phyloP scores from a whole-genome alignment of 164 flowering plant species.

The Magnolia changhungtana region DNA sequence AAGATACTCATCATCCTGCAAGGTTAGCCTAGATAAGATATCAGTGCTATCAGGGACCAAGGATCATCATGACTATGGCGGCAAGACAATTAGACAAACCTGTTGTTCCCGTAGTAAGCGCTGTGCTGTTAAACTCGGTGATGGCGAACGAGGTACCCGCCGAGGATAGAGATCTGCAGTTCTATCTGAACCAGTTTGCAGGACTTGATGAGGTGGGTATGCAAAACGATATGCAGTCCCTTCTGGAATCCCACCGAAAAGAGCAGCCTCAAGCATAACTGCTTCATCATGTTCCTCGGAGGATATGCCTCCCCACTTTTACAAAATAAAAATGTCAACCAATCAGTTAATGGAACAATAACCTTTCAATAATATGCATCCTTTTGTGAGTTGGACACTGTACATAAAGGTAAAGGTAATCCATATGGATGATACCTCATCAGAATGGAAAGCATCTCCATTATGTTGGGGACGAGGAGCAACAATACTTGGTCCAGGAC shows the following conservation, averaged over 20 bases:
- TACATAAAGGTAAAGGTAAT: not conserved
- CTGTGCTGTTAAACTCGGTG: constrained; percentile 83
- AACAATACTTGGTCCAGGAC: constrained; percentile 32
- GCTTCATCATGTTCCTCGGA: constrained; percentile 98
- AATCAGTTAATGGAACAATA: not conserved
- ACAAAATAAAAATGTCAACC: constrained; percentile 7
- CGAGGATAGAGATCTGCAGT: constrained; percentile 28
- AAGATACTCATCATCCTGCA: constrained; percentile 92
- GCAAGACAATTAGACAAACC: constrained; percentile 34
- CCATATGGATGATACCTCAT: constrained; percentile 42
- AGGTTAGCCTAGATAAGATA: not conserved
- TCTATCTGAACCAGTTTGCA: constrained; percentile 29
- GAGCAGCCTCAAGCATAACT: constrained; percentile 98
- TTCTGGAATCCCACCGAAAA: constrained; percentile 93
- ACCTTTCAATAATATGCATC: not conserved
- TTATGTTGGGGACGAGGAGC: constrained; percentile 26
- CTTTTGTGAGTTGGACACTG: not conserved
- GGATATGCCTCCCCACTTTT: constrained; percentile 96
- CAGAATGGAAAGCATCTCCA: constrained; percentile 50
- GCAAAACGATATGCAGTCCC: constrained; percentile 50
- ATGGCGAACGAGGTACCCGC: constrained; percentile 74
- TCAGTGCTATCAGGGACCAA: not conserved
- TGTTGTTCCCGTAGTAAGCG: constrained; percentile 87
- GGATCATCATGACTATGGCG: not conserved
- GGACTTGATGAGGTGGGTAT: constrained; percentile 49